Evolutionary conservation across 805 yeast genomes (phyloP).

Genomic region (Groenewaldozyma tartarivorans): DNA sequence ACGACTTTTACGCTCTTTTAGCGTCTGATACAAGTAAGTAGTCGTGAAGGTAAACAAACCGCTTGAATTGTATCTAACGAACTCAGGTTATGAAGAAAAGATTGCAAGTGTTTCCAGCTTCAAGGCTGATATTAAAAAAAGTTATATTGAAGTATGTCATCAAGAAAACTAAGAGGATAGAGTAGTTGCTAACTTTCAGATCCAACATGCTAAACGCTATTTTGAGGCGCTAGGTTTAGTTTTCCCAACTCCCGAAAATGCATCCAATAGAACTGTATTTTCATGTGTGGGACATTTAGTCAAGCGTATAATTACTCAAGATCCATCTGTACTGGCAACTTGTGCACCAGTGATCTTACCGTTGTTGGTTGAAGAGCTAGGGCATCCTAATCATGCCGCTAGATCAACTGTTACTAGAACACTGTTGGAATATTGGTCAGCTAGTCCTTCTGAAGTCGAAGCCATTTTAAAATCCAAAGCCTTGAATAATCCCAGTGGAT

Average conservation of each 20-base stretch:
- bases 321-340: slow-evolving; percentile 25
- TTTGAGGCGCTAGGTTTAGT: slow-evolving; percentile 21
- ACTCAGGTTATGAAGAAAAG: slow-evolving; percentile 12
- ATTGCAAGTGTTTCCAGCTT: slow-evolving; percentile 12
- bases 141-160: slow-evolving; percentile 14
- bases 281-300: slow-evolving; percentile 37
- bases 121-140: slow-evolving; percentile 18
- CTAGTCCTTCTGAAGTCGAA: slow-evolving; percentile 28
- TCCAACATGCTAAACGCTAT: slow-evolving; percentile 12
- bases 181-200: slow-evolving; percentile 1
- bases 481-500: slow-evolving; percentile 17
- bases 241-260: slow-evolving; percentile 9
- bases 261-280: slow-evolving; percentile 26
- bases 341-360: slow-evolving; percentile 27
- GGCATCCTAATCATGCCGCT: slow-evolving; percentile 21
- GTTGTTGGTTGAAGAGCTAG: slow-evolving; percentile 25
- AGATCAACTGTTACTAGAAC: slow-evolving; percentile 23
- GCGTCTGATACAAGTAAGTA: slow-evolving; percentile 9
- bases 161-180: neutral
- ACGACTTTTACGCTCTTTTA: slow-evolving; percentile 9
- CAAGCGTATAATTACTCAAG: slow-evolving; percentile 35
- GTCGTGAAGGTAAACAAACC: too few relatives aligned
- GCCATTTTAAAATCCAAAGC: slow-evolving; percentile 24
- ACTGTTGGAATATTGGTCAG: slow-evolving; percentile 31
- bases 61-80: too few relatives aligned